Evolutionary conservation across 805 yeast species (phyloP), one percentile per base, ranked within the genome.

Genomic region (Danielia reshetovae): DNA sequence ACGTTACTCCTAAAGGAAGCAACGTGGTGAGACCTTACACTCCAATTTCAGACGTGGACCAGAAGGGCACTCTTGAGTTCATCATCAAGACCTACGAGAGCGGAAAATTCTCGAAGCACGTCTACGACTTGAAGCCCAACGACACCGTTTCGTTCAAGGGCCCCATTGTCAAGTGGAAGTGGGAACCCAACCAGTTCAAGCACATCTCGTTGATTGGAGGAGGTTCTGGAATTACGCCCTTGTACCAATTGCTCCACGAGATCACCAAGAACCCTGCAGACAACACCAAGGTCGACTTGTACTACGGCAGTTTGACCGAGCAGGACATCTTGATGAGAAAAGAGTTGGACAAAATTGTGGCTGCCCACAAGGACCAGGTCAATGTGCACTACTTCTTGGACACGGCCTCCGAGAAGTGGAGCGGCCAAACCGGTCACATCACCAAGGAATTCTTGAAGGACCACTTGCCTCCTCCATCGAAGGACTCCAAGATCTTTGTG

Each of bases 211-310:
- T 93, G 58, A 71, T 93, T 49, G 97, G 96, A 52, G 98, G 95
- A 55, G 98, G 98, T 57, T 74, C 95, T 33, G 97, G 97, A 65
- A 89, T 93, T 61, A 86, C 97, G 30, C 98, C 98, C 40, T 73
- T 93, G 64, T 89, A 75, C 73, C 98, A 93, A 72, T 66, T 93
- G 60, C 61, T 86, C 43, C 82, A 78, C 54, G 80, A 77, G 59
- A 75, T 90, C 57, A 72, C 85, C 54, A 71, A 73, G 57, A 78
- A 89, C 72, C 89, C 95, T 37, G 68, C 65, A 29, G 97, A 93
- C 68, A 82, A 86, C 62, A 93, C 98, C 54, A 82, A 87, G 74
- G 80, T 93, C 45, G 73, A 79, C 44, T 71, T 93, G 50, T 69
- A 77, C 58, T 90, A 85, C 68, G 97, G 96, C 54, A 79, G 78